These are phyloP conservation scores for Leccinum barrowsii DNA, from an alignment of 768 basidiomycete genomes.

Conservation along the genomic window DNA sequence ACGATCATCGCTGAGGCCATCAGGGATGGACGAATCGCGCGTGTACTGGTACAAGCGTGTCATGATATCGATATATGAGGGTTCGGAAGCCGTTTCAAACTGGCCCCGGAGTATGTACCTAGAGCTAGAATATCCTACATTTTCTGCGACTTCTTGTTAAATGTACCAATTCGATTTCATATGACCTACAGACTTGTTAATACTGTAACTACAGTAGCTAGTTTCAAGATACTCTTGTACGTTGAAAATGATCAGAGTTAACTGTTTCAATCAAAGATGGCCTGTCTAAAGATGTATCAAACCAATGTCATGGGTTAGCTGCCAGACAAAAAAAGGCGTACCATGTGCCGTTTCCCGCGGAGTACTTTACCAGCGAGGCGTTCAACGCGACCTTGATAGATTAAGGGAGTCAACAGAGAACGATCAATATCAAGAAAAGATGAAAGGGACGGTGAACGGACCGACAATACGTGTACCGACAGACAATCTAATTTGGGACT, in stretches of 20 bases:
- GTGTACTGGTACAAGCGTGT: constrained; percentile 54
- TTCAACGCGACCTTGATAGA: constrained; percentile 13
- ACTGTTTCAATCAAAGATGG: not conserved
- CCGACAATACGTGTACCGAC: constrained; percentile 7
- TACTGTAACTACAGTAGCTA: not conserved
- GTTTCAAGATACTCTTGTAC: not conserved
- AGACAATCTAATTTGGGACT: not conserved
- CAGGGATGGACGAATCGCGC: constrained; percentile 65
- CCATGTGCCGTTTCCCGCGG: constrained; percentile 17
- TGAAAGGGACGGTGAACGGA: not conserved
- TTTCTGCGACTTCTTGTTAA: not conserved
- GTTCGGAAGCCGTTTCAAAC: not conserved
- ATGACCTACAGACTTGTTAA: not conserved
- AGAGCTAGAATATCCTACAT: not conserved
- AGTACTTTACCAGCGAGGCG: constrained; percentile 18
- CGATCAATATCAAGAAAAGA: not conserved
- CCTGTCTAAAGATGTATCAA: constrained; percentile 1
- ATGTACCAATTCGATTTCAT: not conserved
- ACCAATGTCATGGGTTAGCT: not conserved
- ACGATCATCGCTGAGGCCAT: constrained; percentile 78
- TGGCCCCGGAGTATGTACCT: not conserved
- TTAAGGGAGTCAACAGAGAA: not conserved
- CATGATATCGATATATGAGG: constrained; percentile 18
- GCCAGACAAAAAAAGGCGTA: not conserved
- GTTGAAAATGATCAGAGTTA: not conserved